Evolutionary conservation across 495 filamentous ascomycete species (phyloP), one percentile per base, ranked within the genome.

Genomic region (Penicillium paradoxum): DNA sequence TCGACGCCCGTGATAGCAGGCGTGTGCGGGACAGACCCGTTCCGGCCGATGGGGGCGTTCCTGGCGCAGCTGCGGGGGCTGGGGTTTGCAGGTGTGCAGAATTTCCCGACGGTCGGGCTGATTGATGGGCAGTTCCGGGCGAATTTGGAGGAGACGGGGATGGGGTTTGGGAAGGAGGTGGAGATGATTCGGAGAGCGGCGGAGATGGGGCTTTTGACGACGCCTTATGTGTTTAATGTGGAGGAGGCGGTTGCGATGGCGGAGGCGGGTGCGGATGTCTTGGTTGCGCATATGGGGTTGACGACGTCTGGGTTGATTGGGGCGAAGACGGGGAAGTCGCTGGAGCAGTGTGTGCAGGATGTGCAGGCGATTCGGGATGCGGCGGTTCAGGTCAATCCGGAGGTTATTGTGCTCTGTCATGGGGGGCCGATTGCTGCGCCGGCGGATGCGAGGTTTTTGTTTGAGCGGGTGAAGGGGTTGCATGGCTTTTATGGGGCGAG

Each of bases 401-500:
- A 86, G 6, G 70, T 86, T 5, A 81, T 88, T 45, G 79, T 89
- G 13, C 65, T 89, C 40, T 87, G 84, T 52, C 84, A 88, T 66
- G 85, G 85, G 0, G 85, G 84, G 1, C 84, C 84, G 4, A 80
- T 88, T 57, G 83, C 83, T 13, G 71, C 69, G 40, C 79, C 80
- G 0, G 63, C 78, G 36, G 84, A 89, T 70, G 83, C 84, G 0
- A 66, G 76, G 61, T 86, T 78, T 65, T 78, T 89, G 24, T 62
- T 89, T 1, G 67, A 68, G 38, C 64, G 78, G 56, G 82, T 78
- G 9, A 73, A 71, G 33, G 83, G 84, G 1, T 71, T 87, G 18
- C 83, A 88, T 69, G 84, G 84, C 3, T 88, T 89, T 57, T 88
- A 80, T 66, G 85, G 85, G 0, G 85, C 85, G 22, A 86, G 83